phyloP scores from a whole-genome alignment of 352 stramenopile species.

The Phytophthora aleatoria region DNA sequence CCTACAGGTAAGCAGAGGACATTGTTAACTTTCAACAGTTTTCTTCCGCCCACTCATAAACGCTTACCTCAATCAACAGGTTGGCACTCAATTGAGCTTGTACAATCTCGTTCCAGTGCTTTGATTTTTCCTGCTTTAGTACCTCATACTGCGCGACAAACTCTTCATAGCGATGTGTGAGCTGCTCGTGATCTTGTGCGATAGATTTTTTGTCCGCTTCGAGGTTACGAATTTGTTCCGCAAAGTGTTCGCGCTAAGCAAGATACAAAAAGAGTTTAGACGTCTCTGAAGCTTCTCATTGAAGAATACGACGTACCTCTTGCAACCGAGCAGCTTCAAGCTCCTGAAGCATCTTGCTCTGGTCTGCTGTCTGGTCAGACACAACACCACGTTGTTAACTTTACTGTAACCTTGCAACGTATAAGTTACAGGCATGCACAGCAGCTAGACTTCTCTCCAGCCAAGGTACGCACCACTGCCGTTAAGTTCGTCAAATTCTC shows the following conservation, averaged over 20 bases:
- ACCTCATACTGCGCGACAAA: conserved; percentile 56
- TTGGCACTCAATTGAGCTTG: conserved; percentile 74
- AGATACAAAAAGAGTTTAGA: conserved; percentile 5
- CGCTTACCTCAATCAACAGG: conserved; percentile 68
- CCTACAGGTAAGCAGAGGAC: conserved; percentile 29
- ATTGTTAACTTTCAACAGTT: neutral
- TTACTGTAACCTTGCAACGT: neutral
- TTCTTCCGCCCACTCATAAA: neutral
- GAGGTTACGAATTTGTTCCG: conserved; percentile 37
- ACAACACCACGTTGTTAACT: neutral
- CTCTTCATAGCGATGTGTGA: conserved; percentile 48
- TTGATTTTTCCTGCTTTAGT: conserved; percentile 64
- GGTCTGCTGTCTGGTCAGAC: conserved; percentile 52
- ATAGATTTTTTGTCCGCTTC: conserved; percentile 48
- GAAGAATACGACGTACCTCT: conserved; percentile 39
- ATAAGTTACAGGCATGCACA: neutral
- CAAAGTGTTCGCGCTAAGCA: conserved; percentile 40
- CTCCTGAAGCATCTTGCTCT: conserved; percentile 71
- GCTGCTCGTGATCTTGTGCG: conserved; percentile 43
- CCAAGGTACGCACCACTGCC: conserved; percentile 38
- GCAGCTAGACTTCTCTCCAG: neutral
- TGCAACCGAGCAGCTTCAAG: conserved; percentile 45
- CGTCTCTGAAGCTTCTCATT: neutral
- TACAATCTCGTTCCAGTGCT: conserved; percentile 78
- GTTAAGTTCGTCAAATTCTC: conserved; percentile 74